Percentiles rank a stretch among this genome's conserved stretches.
phyloP scores from a whole-genome alignment of 371 early-diverging fungal genomes.

The Circinella minor region DNA sequence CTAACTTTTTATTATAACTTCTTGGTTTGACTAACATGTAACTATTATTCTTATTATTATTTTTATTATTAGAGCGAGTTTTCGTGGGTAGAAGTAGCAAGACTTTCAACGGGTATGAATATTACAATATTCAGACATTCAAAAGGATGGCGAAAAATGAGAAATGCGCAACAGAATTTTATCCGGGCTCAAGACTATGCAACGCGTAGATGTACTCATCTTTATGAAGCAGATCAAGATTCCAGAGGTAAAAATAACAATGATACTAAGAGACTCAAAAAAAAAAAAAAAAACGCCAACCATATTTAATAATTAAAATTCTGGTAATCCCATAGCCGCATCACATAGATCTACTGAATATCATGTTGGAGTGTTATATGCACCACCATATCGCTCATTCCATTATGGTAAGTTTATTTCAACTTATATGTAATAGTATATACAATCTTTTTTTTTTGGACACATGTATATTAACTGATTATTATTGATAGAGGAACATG shows the following conservation, averaged over 20 bases:
- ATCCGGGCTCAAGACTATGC: conserved; percentile 68
- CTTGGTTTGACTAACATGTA: neutral
- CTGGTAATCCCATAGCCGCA: neutral
- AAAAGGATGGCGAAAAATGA: conserved; percentile 58
- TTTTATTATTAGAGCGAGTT: conserved; percentile 23
- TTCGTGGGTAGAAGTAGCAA: conserved; percentile 80
- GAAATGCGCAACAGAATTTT: conserved; percentile 66
- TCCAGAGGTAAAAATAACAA: conserved; percentile 17
- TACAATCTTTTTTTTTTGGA: no score
- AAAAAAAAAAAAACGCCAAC: no score
- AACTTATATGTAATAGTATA: neutral
- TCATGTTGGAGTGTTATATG: conserved; percentile 67
- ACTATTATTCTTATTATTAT: neutral
- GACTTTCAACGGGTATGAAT: conserved; percentile 61
- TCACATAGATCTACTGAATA: conserved; percentile 19
- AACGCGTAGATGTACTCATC: conserved; percentile 66
- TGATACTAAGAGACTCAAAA: no score
- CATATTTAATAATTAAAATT: no score
- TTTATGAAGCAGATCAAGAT: conserved; percentile 51
- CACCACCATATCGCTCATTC: conserved; percentile 59
- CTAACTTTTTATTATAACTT: no score
- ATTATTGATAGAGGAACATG: neutral
- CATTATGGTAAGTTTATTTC: conserved; percentile 27
- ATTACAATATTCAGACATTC: conserved; percentile 65
- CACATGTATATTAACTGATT: neutral